Conservation (phyloP, 2,329 filamentous ascomycete genomes). For the Lachnum nothofagi region DNA sequence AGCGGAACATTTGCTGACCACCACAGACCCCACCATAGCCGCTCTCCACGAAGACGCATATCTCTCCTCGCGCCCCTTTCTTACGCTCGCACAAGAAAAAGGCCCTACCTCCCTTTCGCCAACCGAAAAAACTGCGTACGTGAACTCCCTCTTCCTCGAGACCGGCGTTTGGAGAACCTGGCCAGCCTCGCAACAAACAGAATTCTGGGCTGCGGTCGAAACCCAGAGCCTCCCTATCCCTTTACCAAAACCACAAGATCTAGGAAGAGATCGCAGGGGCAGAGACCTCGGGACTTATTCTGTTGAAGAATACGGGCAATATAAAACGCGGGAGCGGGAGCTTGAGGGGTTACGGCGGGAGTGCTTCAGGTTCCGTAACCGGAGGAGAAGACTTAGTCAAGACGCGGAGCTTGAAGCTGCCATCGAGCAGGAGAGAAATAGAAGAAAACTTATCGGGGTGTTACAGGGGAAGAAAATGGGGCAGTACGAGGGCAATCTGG, state of each 20-base stretch:
- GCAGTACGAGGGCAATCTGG: conserved; percentile 49
- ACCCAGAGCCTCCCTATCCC: conserved; percentile 26
- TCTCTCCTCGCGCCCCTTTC: conserved; percentile 23
- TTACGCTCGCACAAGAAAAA: conserved; percentile 21
- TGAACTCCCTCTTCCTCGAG: conserved; percentile 22
- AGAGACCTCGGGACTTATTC: conserved; percentile 23
- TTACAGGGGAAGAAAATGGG: conserved; percentile 28
- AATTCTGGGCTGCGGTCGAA: conserved; percentile 26
- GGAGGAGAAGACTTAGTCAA: conserved; percentile 5
- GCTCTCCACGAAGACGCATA: conserved; percentile 26
- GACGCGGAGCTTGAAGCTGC: conserved; percentile 11
- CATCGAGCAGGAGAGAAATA: conserved; percentile 26
- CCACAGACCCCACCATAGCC: conserved; percentile 26
- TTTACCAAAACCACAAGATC: conserved; percentile 19
- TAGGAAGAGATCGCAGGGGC: conserved; percentile 25
- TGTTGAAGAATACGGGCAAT: conserved; percentile 21
- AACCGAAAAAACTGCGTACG: conserved; percentile 25
- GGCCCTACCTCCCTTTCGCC: conserved; percentile 19
- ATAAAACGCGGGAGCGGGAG: conserved; percentile 17
- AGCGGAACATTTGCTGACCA: no score
- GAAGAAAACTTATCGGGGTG: conserved; percentile 25
- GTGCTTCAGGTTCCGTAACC: conserved; percentile 20
- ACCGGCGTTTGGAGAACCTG: conserved; percentile 24
- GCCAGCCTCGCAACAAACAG: conserved; percentile 22
- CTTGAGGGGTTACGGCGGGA: conserved; percentile 19